Evolutionary conservation across 1,139 yeast genomes (phyloP).

Genomic region (Debaryomyces sp.): DNA sequence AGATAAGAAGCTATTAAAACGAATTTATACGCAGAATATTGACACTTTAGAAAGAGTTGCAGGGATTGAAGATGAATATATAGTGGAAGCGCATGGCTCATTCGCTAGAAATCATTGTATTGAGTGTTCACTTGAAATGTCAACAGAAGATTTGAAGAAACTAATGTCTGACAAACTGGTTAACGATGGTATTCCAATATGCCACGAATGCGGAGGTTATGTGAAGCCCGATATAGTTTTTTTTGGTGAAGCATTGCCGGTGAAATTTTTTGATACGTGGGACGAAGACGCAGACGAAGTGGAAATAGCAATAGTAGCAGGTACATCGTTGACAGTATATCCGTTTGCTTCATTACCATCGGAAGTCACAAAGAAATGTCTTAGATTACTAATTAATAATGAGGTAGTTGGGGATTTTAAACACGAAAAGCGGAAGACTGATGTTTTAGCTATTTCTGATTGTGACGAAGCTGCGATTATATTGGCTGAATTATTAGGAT

Average conservation of each 20-base stretch:
- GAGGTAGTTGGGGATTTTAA: slow-evolving; percentile 78
- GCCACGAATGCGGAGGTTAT: slow-evolving; percentile 62
- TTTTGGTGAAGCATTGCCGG: slow-evolving; percentile 86
- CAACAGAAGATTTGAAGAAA: slow-evolving; percentile 49
- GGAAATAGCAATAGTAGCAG: slow-evolving; percentile 84
- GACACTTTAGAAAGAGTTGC: slow-evolving; percentile 89
- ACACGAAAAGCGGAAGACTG: slow-evolving; percentile 51
- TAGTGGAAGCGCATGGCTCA: slow-evolving; percentile 95
- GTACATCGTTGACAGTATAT: slow-evolving; percentile 84
- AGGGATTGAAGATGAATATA: slow-evolving; percentile 62
- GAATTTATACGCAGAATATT: slow-evolving; percentile 90
- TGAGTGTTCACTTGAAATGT: slow-evolving; percentile 63
- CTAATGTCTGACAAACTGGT: slow-evolving; percentile 33
- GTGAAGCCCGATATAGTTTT: slow-evolving; percentile 94
- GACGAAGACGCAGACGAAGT: slow-evolving; percentile 61
- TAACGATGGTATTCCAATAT: slow-evolving; percentile 52
- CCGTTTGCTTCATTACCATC: slow-evolving; percentile 88
- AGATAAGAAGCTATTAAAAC: slow-evolving; percentile 57
- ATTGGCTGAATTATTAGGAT: slow-evolving; percentile 60
- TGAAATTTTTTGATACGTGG: slow-evolving; percentile 65
- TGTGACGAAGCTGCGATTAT: slow-evolving; percentile 65
- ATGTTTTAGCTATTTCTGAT: slow-evolving; percentile 58
- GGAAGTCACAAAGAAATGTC: slow-evolving; percentile 52
- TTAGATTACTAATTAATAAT: slow-evolving; percentile 69
- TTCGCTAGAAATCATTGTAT: slow-evolving; percentile 86